Evolutionary conservation across 768 basidiomycete species (phyloP).

Genomic region (Amanita rubescens): DNA sequence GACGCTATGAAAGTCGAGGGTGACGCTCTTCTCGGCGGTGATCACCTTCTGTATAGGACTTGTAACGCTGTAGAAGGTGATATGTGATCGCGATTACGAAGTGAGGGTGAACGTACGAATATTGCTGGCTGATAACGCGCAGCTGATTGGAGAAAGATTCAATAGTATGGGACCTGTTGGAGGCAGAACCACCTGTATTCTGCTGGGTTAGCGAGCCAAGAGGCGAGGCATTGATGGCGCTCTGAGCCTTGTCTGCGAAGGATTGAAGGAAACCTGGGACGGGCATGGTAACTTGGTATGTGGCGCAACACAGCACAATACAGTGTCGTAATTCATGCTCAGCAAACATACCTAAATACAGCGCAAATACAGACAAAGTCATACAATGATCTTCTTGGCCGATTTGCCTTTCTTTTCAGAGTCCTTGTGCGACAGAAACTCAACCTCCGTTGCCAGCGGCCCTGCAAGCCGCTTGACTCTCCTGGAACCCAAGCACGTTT

Average conservation of each 20-base stretch:
- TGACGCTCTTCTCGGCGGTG: slow-evolving; percentile 70
- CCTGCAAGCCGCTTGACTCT: slow-evolving; percentile 69
- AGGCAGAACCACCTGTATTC: slow-evolving; percentile 16
- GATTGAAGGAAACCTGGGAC: slow-evolving; percentile 57
- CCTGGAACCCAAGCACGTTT: slow-evolving; percentile 74
- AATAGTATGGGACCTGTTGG: slow-evolving; percentile 44
- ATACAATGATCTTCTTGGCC: slow-evolving; percentile 72
- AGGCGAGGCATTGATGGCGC: slow-evolving; percentile 55
- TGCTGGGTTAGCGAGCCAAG: slow-evolving; percentile 41
- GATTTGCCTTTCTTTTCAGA: slow-evolving; percentile 90
- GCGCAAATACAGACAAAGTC: slow-evolving; percentile 16
- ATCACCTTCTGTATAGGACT: slow-evolving; percentile 72
- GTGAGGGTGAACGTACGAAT: slow-evolving; percentile 39
- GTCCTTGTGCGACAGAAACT: slow-evolving; percentile 92
- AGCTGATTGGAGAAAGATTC: slow-evolving; percentile 67
- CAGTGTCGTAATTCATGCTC: slow-evolving; percentile 14
- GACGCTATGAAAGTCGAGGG: slow-evolving; percentile 63
- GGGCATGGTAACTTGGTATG: slow-evolving; percentile 50
- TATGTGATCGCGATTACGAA: slow-evolving; percentile 8
- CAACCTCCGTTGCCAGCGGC: slow-evolving; percentile 90
- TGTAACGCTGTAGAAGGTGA: slow-evolving; percentile 35
- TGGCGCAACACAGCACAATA: slow-evolving; percentile 12
- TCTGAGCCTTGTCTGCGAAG: slow-evolving; percentile 73
- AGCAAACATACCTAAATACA: slow-evolving; percentile 24
- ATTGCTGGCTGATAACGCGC: slow-evolving; percentile 67